Conservation (phyloP, 2,329 filamentous ascomycete species). For the Gaeumannomyces tritici region DNA sequence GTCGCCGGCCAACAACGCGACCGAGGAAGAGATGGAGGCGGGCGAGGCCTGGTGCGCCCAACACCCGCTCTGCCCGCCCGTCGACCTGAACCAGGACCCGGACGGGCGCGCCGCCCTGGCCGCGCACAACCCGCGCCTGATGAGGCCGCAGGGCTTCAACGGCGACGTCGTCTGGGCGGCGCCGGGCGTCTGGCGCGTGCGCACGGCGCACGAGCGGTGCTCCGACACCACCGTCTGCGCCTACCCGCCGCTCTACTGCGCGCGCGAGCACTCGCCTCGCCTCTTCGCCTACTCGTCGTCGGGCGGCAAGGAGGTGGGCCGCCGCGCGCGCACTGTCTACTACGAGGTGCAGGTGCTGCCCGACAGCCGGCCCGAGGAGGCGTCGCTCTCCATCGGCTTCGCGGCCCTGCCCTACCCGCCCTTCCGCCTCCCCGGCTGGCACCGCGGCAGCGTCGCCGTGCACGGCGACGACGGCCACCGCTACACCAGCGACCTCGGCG, state of each 20-base stretch:
- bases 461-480: slow-evolving; percentile 71
- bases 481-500: slow-evolving; percentile 67
- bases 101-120: slow-evolving; percentile 36
- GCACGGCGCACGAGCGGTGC: slow-evolving; percentile 27
- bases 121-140: slow-evolving; percentile 42
- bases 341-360: slow-evolving; percentile 55
- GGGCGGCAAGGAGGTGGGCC: slow-evolving; percentile 9
- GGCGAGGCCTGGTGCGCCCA: slow-evolving; percentile 56
- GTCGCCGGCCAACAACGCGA: slow-evolving; percentile 61
- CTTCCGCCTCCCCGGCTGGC: slow-evolving; percentile 74
- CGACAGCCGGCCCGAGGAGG: slow-evolving; percentile 28
- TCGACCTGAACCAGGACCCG: slow-evolving; percentile 15
- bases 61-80: slow-evolving; percentile 47
- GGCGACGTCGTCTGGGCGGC: slow-evolving; percentile 34
- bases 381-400: slow-evolving; percentile 58
- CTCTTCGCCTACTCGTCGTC: slow-evolving; percentile 10
- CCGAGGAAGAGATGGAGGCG: slow-evolving; percentile 32
- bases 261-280: slow-evolving; percentile 47
- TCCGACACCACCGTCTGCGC: slow-evolving; percentile 56
- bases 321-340: slow-evolving; percentile 45
- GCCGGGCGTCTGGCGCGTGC: slow-evolving; percentile 43
- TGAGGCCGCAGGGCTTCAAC: slow-evolving; percentile 37
- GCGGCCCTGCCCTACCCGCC: slow-evolving; percentile 65
- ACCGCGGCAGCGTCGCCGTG: slow-evolving; percentile 64
- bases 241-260: slow-evolving; percentile 60